Conservation (phyloP, 2,329 filamentous ascomycete genomes). For the Cephalotrichum gorgonifer region DNA sequence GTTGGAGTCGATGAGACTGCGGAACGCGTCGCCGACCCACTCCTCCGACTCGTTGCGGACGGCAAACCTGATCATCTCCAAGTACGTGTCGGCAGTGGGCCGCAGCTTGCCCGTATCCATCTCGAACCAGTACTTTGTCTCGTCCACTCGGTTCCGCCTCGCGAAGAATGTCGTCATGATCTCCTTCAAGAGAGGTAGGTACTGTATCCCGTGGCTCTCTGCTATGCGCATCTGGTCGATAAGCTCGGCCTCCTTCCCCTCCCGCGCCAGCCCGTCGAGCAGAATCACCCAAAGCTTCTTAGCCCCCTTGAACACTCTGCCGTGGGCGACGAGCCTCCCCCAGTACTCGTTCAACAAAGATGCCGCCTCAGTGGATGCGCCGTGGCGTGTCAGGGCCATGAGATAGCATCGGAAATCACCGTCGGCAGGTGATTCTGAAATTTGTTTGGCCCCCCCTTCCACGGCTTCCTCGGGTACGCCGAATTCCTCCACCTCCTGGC, state of each 20-base stretch:
- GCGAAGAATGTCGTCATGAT: constrained; percentile 55
- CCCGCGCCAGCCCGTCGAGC: constrained; percentile 49
- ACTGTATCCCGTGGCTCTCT: constrained; percentile 32
- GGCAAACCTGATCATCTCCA: constrained; percentile 49
- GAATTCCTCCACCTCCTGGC: constrained; percentile 10
- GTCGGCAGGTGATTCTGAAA: not conserved
- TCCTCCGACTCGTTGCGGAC: constrained; percentile 46
- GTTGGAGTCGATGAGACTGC: constrained; percentile 33
- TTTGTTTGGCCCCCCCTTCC: constrained; percentile 11
- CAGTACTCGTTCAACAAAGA: constrained; percentile 6
- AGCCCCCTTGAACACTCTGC: constrained; percentile 9
- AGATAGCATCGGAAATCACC: constrained; percentile 33
- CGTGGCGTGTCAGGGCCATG: constrained; percentile 40
- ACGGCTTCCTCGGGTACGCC: constrained; percentile 8
- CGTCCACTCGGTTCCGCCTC: constrained; percentile 40
- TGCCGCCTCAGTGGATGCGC: constrained; percentile 40
- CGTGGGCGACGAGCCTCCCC: constrained; percentile 5
- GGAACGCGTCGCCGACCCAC: constrained; percentile 54
- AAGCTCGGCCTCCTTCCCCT: constrained; percentile 49
- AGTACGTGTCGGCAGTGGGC: constrained; percentile 36
- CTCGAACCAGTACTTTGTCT: constrained; percentile 58
- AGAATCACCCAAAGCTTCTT: constrained; percentile 36
- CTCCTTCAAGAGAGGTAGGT: constrained; percentile 34
- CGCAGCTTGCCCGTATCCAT: constrained; percentile 33
- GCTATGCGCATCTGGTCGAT: constrained; percentile 43